Evolutionary conservation across 2,329 filamentous ascomycete species (phyloP).

Genomic region (Pseudopithomyces chartarum): DNA sequence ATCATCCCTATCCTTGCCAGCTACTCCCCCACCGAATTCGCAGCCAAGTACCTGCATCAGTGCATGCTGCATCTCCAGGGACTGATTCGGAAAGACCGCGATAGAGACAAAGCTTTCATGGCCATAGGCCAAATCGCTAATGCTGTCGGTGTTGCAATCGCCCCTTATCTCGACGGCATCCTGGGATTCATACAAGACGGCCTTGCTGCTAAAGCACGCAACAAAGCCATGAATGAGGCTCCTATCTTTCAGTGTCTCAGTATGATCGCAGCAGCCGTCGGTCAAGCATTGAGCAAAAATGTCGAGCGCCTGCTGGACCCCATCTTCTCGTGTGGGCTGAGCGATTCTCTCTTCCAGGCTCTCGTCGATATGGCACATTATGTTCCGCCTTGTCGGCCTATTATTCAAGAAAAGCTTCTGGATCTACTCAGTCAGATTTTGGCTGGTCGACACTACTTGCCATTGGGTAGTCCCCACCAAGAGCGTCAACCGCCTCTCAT

Average conservation of each 20-base stretch:
- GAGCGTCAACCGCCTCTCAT: constrained; percentile 80
- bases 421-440: constrained; percentile 95
- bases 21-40: constrained; percentile 91
- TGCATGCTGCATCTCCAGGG: constrained; percentile 97
- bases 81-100: constrained; percentile 86
- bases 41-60: constrained; percentile 83
- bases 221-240: constrained; percentile 63
- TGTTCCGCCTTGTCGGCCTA: constrained; percentile 90
- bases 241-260: constrained; percentile 98
- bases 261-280: constrained; percentile 91
- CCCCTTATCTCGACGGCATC: constrained; percentile 92
- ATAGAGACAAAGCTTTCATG: constrained; percentile 93
- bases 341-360: constrained; percentile 90
- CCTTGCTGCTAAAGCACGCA: constrained; percentile 76
- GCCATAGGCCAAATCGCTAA: constrained; percentile 97
- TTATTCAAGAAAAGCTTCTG: constrained; percentile 89
- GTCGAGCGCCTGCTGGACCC: constrained; percentile 95
- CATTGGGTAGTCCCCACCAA: constrained; percentile 87
- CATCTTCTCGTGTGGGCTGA: constrained; percentile 95
- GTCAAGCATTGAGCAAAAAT: constrained; percentile 96
- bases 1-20: constrained; percentile 91
- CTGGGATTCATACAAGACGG: constrained; percentile 92
- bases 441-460: constrained; percentile 89
- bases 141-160: constrained; percentile 92
- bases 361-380: constrained; percentile 99